Evolutionary conservation across 2,329 filamentous ascomycete species (phyloP), one percentile per base, ranked within the genome.

Genomic region (Xylaria polymorpha): DNA sequence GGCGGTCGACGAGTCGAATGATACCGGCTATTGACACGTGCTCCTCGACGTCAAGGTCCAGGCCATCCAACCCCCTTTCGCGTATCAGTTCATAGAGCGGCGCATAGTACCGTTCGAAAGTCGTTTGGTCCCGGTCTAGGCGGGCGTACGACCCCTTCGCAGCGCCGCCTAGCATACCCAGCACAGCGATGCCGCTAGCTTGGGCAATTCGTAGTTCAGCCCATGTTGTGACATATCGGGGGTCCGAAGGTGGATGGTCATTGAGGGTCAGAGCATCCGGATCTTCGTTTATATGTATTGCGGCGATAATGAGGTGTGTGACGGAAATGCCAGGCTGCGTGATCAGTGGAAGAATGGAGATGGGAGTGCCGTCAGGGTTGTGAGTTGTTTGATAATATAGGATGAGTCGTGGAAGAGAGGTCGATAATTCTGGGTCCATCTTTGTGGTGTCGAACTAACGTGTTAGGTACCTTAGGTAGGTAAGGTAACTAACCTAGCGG

Each of bases 141-240:
- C 89, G 84, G 58, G 84, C 82, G 77, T 88, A 95, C 22, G 86
- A 89, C 12, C 93, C 93, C 75, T 87, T 88, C 0, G 92, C 92
- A 2, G 92, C 92, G 15, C 93, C 93, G 39, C 93, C 93, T 0
- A 96, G 84, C 91, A 96, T 94, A 57, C 89, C 92, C 71, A 95
- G 83, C n/a, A 95, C 87, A 75, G 90, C 91, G 74, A 95, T 84
- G 25, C 92, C 92, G 44, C 84, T 84, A 1, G 86, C 87, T 79
- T 94, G 91, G n/a, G 94, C 81, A 74, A 88, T 83, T 35, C 86
- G 85, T 18, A 92, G 85, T 77, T 95, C 92, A 8, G 85, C 85
- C 92, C 92, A 95, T 53, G 94, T 83, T 9, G 87, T 86, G 20
- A 84, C 79, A 77, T 89, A 93, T 68, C 89, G 86, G 32, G 85